Evolutionary conservation across 371 early-diverging fungal genomes (phyloP).

Genomic region (Mucor piriformis): DNA sequence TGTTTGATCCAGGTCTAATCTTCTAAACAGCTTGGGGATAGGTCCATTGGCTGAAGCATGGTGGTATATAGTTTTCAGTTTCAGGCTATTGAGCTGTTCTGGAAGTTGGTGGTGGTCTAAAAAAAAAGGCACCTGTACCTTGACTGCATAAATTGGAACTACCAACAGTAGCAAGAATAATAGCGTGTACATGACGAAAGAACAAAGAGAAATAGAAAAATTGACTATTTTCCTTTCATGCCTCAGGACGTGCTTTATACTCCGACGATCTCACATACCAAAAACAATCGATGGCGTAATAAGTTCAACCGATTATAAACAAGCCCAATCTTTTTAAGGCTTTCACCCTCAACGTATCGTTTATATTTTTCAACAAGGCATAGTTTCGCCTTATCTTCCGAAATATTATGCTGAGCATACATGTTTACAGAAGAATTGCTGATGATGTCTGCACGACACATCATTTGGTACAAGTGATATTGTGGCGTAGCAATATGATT

Average conservation of each 20-base stretch:
- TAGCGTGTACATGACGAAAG: background rate
- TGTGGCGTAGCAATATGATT: too few species aligned
- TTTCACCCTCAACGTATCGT: too few species aligned
- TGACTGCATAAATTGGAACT: background rate
- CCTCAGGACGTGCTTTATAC: too few species aligned
- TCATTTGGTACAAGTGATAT: too few species aligned
- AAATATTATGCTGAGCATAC: too few species aligned
- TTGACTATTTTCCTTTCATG: background rate
- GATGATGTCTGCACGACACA: too few species aligned
- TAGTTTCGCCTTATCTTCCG: too few species aligned
- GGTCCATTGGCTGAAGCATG: constrained; percentile 40
- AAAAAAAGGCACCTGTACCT: constrained; percentile 2
- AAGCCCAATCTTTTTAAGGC: background rate
- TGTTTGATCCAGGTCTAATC: constrained; percentile 29
- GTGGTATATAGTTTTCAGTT: constrained; percentile 45
- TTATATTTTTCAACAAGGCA: too few species aligned
- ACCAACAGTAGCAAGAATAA: background rate
- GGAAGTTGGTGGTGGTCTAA: background rate
- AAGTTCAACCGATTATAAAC: background rate
- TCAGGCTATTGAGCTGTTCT: constrained; percentile 10
- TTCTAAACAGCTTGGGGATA: constrained; percentile 51
- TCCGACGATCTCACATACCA: too few species aligned
- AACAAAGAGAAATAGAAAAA: background rate
- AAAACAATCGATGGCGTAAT: too few species aligned
- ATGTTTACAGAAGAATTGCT: too few species aligned